phyloP scores from a whole-genome alignment of 2,329 filamentous ascomycete species.

The Cercospora sojina region DNA sequence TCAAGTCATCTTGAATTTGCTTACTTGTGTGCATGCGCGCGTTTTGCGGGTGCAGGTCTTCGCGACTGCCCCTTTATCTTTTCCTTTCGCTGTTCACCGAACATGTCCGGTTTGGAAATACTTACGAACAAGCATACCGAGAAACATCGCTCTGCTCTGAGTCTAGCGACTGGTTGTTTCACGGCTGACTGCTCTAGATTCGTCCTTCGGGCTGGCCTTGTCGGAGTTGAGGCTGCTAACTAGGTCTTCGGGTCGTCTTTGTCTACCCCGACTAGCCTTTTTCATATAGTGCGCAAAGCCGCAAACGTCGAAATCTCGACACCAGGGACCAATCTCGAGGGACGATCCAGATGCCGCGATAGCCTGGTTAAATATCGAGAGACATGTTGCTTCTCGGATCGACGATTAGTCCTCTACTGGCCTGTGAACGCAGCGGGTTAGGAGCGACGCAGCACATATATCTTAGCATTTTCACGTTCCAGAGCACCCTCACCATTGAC shows the following conservation, averaged over 20 bases:
- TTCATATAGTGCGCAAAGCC: conserved; percentile 5
- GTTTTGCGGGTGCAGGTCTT: not conserved
- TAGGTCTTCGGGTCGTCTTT: conserved; percentile 9
- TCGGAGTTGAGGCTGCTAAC: not conserved
- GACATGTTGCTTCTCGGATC: not conserved
- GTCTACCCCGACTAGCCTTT: conserved; percentile 8
- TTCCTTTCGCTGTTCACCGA: not conserved
- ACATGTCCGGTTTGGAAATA: not conserved
- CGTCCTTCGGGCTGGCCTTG: not conserved
- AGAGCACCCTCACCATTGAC: not conserved
- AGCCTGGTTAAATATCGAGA: conserved; percentile 4
- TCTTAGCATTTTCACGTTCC: conserved; percentile 24
- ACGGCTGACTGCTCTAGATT: conserved; percentile 1
- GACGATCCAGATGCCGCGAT: conserved; percentile 3
- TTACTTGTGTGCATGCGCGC: not conserved
- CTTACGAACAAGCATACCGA: not conserved
- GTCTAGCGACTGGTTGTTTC: not conserved
- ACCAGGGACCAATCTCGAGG: not conserved
- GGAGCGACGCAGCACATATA: conserved; percentile 1
- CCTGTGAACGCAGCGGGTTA: not conserved
- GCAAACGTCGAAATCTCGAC: conserved; percentile 18
- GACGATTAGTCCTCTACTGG: not conserved
- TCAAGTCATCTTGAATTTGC: conserved; percentile 1
- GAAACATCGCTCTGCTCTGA: not conserved
- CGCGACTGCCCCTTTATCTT: not conserved